Conservation (phyloP, 225 moss, liverwort and hornwort species). For the Straminergon stramineum region DNA sequence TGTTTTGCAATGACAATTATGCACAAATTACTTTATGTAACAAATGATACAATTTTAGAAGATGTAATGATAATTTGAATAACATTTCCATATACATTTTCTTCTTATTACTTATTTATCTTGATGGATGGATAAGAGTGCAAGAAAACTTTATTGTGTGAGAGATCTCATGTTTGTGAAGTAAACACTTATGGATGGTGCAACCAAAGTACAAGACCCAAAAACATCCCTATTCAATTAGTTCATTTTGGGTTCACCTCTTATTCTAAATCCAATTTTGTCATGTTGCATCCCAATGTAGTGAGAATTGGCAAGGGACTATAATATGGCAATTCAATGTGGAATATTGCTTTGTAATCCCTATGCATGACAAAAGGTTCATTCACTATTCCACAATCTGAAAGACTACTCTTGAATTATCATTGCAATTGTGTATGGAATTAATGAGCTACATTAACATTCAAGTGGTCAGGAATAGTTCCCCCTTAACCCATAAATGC, state of each 20-base stretch:
- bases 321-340: neutral
- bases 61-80: neutral
- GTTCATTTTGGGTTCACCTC: neutral
- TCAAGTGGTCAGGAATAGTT: accelerated
- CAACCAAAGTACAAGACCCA: neutral
- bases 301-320: neutral
- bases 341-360: accelerated
- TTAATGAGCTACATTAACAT: neutral
- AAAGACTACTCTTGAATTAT: accelerated
- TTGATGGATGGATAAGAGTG: neutral
- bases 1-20: neutral
- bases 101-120: neutral
- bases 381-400: neutral
- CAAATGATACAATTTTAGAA: neutral
- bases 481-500: too few species aligned
- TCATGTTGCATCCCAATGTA: neutral
- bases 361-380: neutral
- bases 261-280: neutral
- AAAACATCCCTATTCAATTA: neutral
- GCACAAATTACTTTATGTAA: neutral
- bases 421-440: too few species aligned
- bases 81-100: neutral
- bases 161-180: neutral
- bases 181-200: neutral
- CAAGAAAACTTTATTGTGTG: neutral